A percentile compares a stretch with the other conserved stretches of the same genome.
These are phyloP conservation scores for Clonostachys rhizophaga DNA, from an alignment of 2,329 filamentous ascomycete genomes.

Conservation along the genomic window DNA sequence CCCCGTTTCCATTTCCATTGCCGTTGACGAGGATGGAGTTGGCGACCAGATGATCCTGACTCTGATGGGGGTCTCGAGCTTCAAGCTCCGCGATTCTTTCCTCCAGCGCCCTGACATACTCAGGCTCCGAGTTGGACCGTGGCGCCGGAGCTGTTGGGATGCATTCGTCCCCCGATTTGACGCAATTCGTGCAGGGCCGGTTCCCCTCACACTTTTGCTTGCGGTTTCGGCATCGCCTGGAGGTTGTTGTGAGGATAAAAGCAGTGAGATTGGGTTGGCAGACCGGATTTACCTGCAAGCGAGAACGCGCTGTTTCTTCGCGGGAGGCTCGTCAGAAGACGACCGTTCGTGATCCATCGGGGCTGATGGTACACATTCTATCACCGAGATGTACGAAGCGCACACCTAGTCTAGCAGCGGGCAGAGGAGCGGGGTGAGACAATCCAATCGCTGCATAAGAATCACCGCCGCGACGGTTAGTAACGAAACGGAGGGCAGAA, in stretches of 20 bases:
- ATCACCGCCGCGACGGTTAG: too few species aligned
- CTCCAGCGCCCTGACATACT: slow-evolving; percentile 9
- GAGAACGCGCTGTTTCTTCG: slow-evolving; percentile 8
- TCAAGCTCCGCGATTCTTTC: slow-evolving; percentile 10
- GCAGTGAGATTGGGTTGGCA: background rate
- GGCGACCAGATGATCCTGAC: slow-evolving; percentile 10
- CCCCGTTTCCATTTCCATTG: background rate
- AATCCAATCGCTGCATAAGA: background rate
- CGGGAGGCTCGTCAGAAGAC: slow-evolving; percentile 7
- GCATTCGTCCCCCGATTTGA: slow-evolving; percentile 12
- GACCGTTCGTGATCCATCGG: slow-evolving; percentile 1
- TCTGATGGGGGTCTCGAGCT: slow-evolving; percentile 6
- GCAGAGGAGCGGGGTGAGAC: background rate
- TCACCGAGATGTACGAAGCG: background rate
- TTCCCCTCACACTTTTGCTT: slow-evolving; percentile 14
- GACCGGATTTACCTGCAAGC: slow-evolving; percentile 6
- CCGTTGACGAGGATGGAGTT: background rate
- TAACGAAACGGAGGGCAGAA: too few species aligned
- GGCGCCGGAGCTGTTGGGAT: slow-evolving; percentile 9
- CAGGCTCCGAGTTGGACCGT: slow-evolving; percentile 6
- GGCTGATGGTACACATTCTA: background rate
- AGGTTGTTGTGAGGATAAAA: background rate
- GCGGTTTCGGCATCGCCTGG: slow-evolving; percentile 11
- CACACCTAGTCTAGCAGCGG: background rate
- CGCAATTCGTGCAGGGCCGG: slow-evolving; percentile 14